Percentiles rank a stretch among this genome's conserved stretches.
These are phyloP conservation scores for Penicillium griseofulvum DNA, from an alignment of 2,329 filamentous ascomycete species.

Conservation along the genomic window DNA sequence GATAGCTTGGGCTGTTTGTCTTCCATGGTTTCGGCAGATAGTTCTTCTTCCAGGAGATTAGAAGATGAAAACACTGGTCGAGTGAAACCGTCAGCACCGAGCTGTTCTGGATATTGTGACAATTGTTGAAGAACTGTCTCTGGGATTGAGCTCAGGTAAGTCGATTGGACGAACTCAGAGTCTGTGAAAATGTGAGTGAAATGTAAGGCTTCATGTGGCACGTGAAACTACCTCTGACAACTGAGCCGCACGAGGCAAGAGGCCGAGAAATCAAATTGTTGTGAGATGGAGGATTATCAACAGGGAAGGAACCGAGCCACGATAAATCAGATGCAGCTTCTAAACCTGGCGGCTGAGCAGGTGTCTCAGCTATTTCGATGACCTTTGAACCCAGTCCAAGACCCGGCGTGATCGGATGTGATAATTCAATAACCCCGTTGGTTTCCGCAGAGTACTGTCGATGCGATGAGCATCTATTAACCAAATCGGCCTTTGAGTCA, in stretches of 20 bases:
- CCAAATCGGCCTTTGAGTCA: not conserved
- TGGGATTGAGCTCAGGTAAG: slow-evolving; percentile 1
- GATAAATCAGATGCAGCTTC: not conserved
- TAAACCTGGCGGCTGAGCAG: not conserved
- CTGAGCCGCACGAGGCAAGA: not conserved
- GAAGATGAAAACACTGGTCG: not conserved
- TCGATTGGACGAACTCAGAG: not conserved
- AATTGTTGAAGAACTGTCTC: not conserved
- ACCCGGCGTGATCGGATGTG: not conserved
- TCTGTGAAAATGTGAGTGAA: slow-evolving; percentile 1
- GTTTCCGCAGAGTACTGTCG: not conserved
- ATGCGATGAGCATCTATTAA: not conserved
- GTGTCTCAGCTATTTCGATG: slow-evolving; percentile 25
- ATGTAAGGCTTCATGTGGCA: not conserved
- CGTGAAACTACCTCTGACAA: not conserved
- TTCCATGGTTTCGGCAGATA: slow-evolving; percentile 20
- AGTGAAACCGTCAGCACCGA: not conserved
- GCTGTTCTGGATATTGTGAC: not conserved
- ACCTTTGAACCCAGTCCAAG: not conserved
- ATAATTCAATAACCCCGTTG: not conserved
- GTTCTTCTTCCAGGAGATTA: not conserved
- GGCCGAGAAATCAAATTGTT: not conserved
- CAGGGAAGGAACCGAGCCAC: not conserved
- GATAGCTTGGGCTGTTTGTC: slow-evolving; percentile 11
- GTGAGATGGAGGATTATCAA: not conserved